Base-by-base conservation (phyloP, 768 basidiomycete genomes). In the Amanita jacksonii region DNA sequence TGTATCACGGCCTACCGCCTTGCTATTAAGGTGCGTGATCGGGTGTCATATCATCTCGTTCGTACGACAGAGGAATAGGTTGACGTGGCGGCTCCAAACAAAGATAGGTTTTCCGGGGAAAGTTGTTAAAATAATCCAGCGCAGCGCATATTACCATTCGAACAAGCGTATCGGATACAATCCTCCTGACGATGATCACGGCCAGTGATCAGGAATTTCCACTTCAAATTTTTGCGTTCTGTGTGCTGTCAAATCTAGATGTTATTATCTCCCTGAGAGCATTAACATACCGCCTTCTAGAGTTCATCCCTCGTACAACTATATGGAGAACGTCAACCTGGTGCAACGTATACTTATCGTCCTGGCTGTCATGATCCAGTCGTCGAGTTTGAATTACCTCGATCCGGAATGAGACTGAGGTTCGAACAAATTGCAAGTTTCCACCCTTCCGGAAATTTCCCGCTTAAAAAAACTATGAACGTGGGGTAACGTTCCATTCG, bases 401-500 rank as follows among this genome's bases (percentile, higher is more conserved):
- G 70, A 53, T 79, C 78, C 7, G 81, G 83, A 5, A 62, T 85
- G 35, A 69, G 62, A 25, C 59, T 85, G 24, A 55, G 68, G 22
- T 85, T 55, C 71, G 77, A 49, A 74, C 78, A 7, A 86, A 87
- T 58, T 83, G 83, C 85, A 50, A 48, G 13, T 39, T 27, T 25
- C 22, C 28, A 32, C 24, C 43, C 36, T 41, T 33, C 9, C 27
- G 30, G 5, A 9, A 31, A 16, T 43, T 40, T 18, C 4, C 36
- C 27, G 7, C 42, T 20, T 27, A 32, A 48, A 9, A 18, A 48
- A 10, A 31, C 12, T 12, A 48, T 86, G 85, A 88, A 59, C 73
- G 70, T 7, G 84, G 84, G 9, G 70, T 83, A 28, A 85, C 85
- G 73, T 79, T 85, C 52, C 86, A 86, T 56, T 72, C 81, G 2